Percentiles rank a stretch among this genome's conserved stretches.
Conservation (phyloP, 345 rosid genomes). For the Salix exigua region DNA sequence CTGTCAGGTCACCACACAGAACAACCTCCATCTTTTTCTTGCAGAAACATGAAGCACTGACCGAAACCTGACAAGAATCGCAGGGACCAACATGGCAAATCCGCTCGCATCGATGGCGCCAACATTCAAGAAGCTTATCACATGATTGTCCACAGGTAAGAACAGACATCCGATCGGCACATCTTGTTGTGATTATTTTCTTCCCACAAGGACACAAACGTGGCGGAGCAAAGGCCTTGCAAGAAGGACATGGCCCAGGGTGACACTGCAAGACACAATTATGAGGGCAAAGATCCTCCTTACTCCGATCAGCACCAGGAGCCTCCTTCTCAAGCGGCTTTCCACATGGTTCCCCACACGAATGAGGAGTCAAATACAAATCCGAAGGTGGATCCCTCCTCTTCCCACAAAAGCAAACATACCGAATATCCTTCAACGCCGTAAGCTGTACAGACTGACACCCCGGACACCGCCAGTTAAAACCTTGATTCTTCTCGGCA, state of each 20-base stretch:
- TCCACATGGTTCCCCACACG: slow-evolving; percentile 97
- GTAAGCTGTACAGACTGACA: slow-evolving; percentile 86
- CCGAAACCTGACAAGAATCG: slow-evolving; percentile 60
- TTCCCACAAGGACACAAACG: slow-evolving; percentile 81
- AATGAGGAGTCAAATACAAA: slow-evolving; percentile 90
- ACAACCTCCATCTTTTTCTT: slow-evolving; percentile 67
- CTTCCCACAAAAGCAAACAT: slow-evolving; percentile 82
- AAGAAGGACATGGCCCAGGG: slow-evolving; percentile 99
- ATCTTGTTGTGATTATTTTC: slow-evolving; percentile 71
- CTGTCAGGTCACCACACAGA: slow-evolving; percentile 72
- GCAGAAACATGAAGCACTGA: slow-evolving; percentile 82
- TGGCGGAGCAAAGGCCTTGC: slow-evolving; percentile 91
- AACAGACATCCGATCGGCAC: slow-evolving; percentile 71
- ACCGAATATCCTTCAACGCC: slow-evolving; percentile 66
- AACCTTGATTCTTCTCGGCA: slow-evolving; percentile 80
- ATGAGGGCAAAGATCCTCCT: slow-evolving; percentile 81
- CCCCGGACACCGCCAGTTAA: slow-evolving; percentile 97
- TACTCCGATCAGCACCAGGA: slow-evolving; percentile 26
- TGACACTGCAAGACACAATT: slow-evolving; percentile 94
- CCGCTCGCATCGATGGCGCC: slow-evolving; percentile 67
- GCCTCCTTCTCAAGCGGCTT: slow-evolving; percentile 70
- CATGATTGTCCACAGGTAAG: slow-evolving; percentile 76
- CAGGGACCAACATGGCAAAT: slow-evolving; percentile 84
- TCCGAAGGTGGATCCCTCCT: slow-evolving; percentile 84
- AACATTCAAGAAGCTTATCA: slow-evolving; percentile 68